phyloP scores from a whole-genome alignment of 1,139 yeast genomes.

The Lodderomyces margitis region DNA sequence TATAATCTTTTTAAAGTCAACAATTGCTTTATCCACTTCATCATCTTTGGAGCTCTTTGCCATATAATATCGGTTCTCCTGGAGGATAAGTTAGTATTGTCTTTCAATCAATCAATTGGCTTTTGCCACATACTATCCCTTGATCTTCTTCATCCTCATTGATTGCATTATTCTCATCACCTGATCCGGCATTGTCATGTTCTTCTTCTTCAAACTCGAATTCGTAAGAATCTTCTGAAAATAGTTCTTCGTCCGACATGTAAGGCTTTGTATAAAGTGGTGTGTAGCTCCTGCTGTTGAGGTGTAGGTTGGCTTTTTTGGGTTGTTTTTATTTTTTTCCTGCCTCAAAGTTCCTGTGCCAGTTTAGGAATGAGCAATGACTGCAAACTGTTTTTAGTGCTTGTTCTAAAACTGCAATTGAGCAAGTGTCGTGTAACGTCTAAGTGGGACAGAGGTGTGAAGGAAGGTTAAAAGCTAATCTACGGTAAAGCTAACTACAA shows the following conservation, averaged over 20 bases:
- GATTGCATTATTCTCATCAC: slow-evolving; percentile 17
- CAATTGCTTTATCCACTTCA: slow-evolving; percentile 47
- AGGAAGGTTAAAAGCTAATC: too few relatives aligned
- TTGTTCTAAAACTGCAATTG: too few relatives aligned
- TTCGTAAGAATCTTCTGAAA: slow-evolving; percentile 63
- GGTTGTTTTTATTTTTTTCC: too few relatives aligned
- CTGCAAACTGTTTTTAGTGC: too few relatives aligned
- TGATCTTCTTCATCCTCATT: slow-evolving; percentile 20
- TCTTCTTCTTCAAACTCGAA: slow-evolving; percentile 66
- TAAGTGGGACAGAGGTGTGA: too few relatives aligned
- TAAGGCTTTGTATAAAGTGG: too few relatives aligned
- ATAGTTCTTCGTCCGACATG: slow-evolving; percentile 60
- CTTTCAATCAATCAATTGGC: slow-evolving; percentile 16
- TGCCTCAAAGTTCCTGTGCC: too few relatives aligned
- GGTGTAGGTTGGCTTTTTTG: too few relatives aligned
- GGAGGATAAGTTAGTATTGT: slow-evolving; percentile 21
- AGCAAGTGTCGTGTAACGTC: too few relatives aligned
- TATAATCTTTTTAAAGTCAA: slow-evolving; percentile 38
- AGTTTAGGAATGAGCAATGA: too few relatives aligned
- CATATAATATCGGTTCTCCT: slow-evolving; percentile 57
- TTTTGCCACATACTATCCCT: slow-evolving; percentile 54
- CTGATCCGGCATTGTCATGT: slow-evolving; percentile 26
- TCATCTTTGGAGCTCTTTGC: slow-evolving; percentile 68
- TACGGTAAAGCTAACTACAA: too few relatives aligned
- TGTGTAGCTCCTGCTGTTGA: too few relatives aligned